phyloP scores from a whole-genome alignment of 2,329 filamentous ascomycete species.

The Hyphodiscus sp. region DNA sequence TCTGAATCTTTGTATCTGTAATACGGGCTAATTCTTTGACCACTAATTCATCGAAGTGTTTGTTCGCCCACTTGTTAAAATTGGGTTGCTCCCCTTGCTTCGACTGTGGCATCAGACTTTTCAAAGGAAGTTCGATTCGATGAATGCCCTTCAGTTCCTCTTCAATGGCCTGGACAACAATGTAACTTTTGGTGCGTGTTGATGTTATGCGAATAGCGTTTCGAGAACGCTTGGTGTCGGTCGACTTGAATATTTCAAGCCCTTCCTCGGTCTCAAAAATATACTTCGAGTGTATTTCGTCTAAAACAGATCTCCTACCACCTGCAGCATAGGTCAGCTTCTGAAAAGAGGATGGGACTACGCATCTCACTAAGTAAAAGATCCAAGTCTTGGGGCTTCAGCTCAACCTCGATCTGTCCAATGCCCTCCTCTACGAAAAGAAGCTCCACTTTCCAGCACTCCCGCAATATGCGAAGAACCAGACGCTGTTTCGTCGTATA shows the following conservation, averaged over 20 bases:
- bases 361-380: constrained; percentile 24
- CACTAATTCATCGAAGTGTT: constrained; percentile 9
- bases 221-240: neutral
- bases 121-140: constrained; percentile 12
- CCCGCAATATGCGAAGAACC: constrained; percentile 21
- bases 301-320: constrained; percentile 16
- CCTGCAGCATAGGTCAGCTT: constrained; percentile 7
- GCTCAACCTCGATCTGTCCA: constrained; percentile 27
- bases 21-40: constrained; percentile 20
- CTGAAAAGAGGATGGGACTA: neutral
- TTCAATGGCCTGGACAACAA: constrained; percentile 20
- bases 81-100: neutral
- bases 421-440: constrained; percentile 24
- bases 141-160: constrained; percentile 16
- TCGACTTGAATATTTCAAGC: constrained; percentile 24
- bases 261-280: constrained; percentile 17
- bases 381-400: constrained; percentile 21
- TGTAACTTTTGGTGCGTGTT: constrained; percentile 16
- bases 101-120: constrained; percentile 10
- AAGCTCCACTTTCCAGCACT: constrained; percentile 28
- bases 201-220: constrained; percentile 25
- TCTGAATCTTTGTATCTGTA: constrained; percentile 22
- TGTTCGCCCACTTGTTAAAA: constrained; percentile 5
- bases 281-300: constrained; percentile 18
- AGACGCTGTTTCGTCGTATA: constrained; percentile 26